A percentile compares a stretch with the other conserved stretches of the same genome.
Evolutionary conservation across 257 asterid genomes (phyloP).

Genomic region (Jacaranda copaia): DNA sequence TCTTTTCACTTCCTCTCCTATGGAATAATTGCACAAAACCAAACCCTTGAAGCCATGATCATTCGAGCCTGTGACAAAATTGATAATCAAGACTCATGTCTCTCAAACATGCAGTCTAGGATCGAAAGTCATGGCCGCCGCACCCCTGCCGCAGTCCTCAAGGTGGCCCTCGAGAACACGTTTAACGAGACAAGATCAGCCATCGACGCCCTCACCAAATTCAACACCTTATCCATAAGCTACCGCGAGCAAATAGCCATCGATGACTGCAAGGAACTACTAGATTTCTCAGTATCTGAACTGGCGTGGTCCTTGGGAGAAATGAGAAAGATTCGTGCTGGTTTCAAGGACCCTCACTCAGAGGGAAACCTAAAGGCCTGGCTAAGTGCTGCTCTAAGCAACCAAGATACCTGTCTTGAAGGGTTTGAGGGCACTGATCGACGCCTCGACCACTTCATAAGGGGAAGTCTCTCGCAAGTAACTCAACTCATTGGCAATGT

Average conservation of each 20-base stretch:
- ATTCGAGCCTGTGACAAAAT: conserved; percentile 63
- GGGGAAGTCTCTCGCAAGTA: conserved; percentile 80
- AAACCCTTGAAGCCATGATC: conserved; percentile 61
- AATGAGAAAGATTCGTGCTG: conserved; percentile 70
- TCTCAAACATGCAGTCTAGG: conserved; percentile 55
- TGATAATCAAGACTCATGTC: conserved; percentile 58
- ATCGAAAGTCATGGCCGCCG: conserved; percentile 26
- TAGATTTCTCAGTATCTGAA: conserved; percentile 88
- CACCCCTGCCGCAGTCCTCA: conserved; percentile 54
- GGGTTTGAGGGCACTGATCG: conserved; percentile 94
- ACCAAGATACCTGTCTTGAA: conserved; percentile 95
- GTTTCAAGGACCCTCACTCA: conserved; percentile 45
- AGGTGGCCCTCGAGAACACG: conserved; percentile 72
- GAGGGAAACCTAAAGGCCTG: conserved; percentile 89
- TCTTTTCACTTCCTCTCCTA: conserved; percentile 46
- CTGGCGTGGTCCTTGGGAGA: conserved; percentile 83
- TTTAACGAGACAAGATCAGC: conserved; percentile 64
- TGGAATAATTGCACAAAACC: conserved; percentile 42
- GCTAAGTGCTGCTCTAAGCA: conserved; percentile 96
- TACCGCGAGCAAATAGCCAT: conserved; percentile 82
- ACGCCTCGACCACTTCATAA: conserved; percentile 64
- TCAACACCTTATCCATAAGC: conserved; percentile 73
- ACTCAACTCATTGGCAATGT: conserved; percentile 90
- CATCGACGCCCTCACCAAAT: conserved; percentile 56
- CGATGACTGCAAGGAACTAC: conserved; percentile 90